Base-by-base conservation (phyloP, 176 grass and related monocot species). In the Saccharum officinarum region DNA sequence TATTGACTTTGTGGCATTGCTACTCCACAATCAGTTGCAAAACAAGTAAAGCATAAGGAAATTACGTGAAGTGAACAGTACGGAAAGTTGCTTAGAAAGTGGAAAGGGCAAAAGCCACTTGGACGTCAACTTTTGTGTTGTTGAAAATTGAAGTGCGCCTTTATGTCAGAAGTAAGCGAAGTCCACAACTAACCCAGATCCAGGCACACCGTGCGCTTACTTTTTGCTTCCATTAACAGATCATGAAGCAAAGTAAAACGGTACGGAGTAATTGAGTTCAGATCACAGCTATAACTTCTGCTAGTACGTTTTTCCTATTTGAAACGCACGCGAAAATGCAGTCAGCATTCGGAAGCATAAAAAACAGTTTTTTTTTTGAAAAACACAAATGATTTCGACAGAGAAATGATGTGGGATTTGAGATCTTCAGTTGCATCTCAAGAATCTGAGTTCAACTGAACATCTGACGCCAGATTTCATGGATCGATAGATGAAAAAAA, bases 151-250 rank as follows among this genome's bases (percentile, higher is more conserved):
- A 82, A 82, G 68, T 25, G 14, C 18, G 22, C 16, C 89, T 84
- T 80, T 83, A 84, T 90, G 80, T 83, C 62, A 87, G 69, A 52
- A 28, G 62, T 87, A 91, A 84, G 85, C 85, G 70, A 84, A 74
- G 60, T 69, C n/a, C 13, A 11, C 68, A 84, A 78, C 84, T 62
- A 65, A 87, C 31, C 80, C 81, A 87, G 89, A 80, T 87, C 84
- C 40, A 91, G 55, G 31, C 60, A 46, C 47, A 83, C 16, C 49
- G 10, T 74, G n/a, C 17, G 67, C 31, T 26, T 83, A 69, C 44
- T 82, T 90, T 50, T 44, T 82, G 49, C 57, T 40, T 65, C 80
- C 37, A 47, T 67, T 74, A 74, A 81, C 49, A 14, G 80, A 91
- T 84, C 80, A 49, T 66, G 50, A 87, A 90, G 80, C 75, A 67